A percentile compares a stretch with the other conserved stretches of the same genome.
These are phyloP conservation scores for Xylariaceae sp. DNA, from an alignment of 2,329 filamentous ascomycete genomes.

Conservation along the genomic window DNA sequence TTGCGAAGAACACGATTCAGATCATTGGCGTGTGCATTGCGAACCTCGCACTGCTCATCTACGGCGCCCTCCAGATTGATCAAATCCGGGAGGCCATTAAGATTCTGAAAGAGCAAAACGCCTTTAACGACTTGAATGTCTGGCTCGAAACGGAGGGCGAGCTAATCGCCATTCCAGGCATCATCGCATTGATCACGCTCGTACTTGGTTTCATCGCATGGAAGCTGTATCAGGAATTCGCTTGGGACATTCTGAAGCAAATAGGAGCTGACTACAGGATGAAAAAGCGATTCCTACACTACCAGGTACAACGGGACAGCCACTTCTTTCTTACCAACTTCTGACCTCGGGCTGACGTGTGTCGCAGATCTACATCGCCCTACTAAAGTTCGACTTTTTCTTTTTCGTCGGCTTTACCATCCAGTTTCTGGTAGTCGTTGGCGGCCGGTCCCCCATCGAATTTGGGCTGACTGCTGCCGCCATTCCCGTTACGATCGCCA, in stretches of 20 bases:
- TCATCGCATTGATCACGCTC: slow-evolving; percentile 72
- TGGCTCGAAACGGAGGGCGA: slow-evolving; percentile 69
- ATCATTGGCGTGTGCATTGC: slow-evolving; percentile 91
- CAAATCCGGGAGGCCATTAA: slow-evolving; percentile 74
- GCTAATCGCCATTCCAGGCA: slow-evolving; percentile 76
- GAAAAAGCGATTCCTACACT: slow-evolving; percentile 93
- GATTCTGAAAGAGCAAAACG: slow-evolving; percentile 41
- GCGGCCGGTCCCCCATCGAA: slow-evolving; percentile 62
- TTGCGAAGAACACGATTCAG: slow-evolving; percentile 97
- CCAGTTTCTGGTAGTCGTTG: slow-evolving; percentile 92
- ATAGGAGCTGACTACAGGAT: slow-evolving; percentile 95
- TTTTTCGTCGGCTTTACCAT: slow-evolving; percentile 99
- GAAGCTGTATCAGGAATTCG: slow-evolving; percentile 98
- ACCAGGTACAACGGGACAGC: slow-evolving; percentile 61
- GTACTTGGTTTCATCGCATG: slow-evolving; percentile 73
- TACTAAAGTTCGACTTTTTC: slow-evolving; percentile 99
- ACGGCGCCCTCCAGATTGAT: slow-evolving; percentile 86
- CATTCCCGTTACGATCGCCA: slow-evolving; percentile 83
- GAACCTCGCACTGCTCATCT: slow-evolving; percentile 86
- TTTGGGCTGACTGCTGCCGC: slow-evolving; percentile 83
- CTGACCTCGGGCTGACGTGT: slow-evolving; percentile 20
- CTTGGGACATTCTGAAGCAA: slow-evolving; percentile 99
- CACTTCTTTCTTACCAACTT: neutral
- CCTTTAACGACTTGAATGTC: slow-evolving; percentile 47
- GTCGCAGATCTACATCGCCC: slow-evolving; percentile 84